Percentiles rank a stretch among this genome's conserved stretches.
These are phyloP conservation scores for Neurospora sp. DNA, from an alignment of 495 filamentous ascomycete genomes.

Conservation along the genomic window DNA sequence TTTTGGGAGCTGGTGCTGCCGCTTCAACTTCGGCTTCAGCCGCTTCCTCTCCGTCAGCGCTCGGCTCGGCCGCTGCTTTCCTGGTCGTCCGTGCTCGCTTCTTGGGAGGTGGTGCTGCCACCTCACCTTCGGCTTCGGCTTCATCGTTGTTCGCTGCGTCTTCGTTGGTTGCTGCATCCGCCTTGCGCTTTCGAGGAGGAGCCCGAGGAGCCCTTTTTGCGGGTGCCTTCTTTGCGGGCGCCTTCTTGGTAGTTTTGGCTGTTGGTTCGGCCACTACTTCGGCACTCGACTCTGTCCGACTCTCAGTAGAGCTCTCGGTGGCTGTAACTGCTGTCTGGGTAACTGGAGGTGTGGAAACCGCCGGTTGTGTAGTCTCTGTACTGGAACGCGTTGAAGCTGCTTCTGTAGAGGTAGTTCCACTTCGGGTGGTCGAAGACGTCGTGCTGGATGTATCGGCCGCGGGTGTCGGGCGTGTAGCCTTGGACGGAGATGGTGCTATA, in stretches of 20 bases:
- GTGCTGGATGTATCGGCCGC: background rate
- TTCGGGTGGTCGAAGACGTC: background rate
- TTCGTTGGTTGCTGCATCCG: background rate
- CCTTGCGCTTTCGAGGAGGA: conserved; percentile 9
- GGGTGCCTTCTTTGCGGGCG: background rate
- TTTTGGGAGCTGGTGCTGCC: conserved; percentile 2
- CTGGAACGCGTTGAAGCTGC: background rate
- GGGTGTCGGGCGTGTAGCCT: background rate
- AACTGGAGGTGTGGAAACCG: background rate
- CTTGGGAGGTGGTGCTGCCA: conserved; percentile 1
- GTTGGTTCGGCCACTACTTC: background rate
- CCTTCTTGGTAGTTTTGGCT: background rate
- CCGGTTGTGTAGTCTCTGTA: background rate
- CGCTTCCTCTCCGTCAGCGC: conserved; percentile 7
- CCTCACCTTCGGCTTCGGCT: background rate
- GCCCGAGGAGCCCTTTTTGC: background rate
- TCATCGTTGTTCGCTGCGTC: background rate
- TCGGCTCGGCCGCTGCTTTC: conserved; percentile 3
- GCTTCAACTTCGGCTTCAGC: background rate
- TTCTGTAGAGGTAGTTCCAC: background rate
- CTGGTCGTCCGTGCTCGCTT: conserved; percentile 4
- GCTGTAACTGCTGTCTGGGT: background rate
- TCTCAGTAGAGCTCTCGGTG: background rate
- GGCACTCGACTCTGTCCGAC: background rate
- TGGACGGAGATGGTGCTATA: background rate